Conservation (phyloP, 306 rosid species). For the Senna siamea region DNA sequence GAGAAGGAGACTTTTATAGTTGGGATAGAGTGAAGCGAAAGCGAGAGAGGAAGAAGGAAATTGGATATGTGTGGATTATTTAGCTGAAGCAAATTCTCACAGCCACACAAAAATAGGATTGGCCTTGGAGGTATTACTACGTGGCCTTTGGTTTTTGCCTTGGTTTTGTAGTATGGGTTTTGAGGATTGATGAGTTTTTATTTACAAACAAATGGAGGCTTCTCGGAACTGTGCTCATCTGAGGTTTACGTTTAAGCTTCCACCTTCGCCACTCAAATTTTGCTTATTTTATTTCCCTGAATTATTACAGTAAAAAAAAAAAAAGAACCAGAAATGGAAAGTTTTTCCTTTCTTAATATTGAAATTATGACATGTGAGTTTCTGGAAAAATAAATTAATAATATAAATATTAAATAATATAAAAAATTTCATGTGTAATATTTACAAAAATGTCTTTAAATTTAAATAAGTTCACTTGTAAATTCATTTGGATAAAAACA, state of each 20-base stretch:
- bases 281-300: background rate
- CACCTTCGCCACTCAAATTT: constrained; percentile 36
- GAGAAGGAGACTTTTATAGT: constrained; percentile 39
- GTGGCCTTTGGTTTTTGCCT: constrained; percentile 34
- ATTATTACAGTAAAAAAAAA: background rate
- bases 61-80: constrained; percentile 32
- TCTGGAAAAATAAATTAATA: too few species aligned
- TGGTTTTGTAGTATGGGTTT: background rate
- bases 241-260: constrained; percentile 43
- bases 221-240: constrained; percentile 38
- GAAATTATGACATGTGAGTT: too few species aligned
- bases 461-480: too few species aligned
- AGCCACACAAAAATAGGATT: constrained; percentile 38
- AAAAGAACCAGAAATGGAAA: too few species aligned
- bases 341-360: too few species aligned
- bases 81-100: constrained; percentile 37
- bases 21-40: background rate
- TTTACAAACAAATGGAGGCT: constrained; percentile 40
- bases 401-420: too few species aligned
- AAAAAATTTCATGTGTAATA: too few species aligned
- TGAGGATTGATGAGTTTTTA: background rate
- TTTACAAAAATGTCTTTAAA: too few species aligned
- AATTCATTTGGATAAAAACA: too few species aligned
- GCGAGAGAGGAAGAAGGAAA: constrained; percentile 8
- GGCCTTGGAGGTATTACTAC: constrained; percentile 30